A percentile compares a stretch with the other conserved stretches of the same genome.
Evolutionary conservation across 169 alveolate species (phyloP).

Genomic region (Eimeria maxima): DNA sequence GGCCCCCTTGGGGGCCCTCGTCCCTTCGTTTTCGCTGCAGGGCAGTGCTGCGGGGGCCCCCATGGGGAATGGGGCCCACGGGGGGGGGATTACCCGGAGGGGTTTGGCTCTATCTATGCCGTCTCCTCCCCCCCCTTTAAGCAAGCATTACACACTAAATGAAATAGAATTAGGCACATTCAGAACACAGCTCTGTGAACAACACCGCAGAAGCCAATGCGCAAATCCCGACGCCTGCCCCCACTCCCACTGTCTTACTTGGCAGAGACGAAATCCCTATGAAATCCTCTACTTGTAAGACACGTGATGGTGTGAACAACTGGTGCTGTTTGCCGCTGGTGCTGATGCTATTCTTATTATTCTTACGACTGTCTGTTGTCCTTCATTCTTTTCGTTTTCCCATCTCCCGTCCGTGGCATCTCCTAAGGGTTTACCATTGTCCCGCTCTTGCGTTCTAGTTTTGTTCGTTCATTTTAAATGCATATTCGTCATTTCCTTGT

Average conservation of each 20-base stretch:
- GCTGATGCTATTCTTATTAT: background rate
- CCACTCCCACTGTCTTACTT: slow-evolving; percentile 93
- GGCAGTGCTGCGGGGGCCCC: slow-evolving; percentile 15
- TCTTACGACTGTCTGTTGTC: background rate
- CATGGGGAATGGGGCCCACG: background rate
- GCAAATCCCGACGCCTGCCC: slow-evolving; percentile 92
- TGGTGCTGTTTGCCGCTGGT: background rate
- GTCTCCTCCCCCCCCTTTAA: slow-evolving; percentile 54
- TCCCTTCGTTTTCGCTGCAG: background rate
- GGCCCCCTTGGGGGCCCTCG: slow-evolving; percentile 23
- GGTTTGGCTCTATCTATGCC: background rate
- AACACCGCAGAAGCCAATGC: slow-evolving; percentile 90
- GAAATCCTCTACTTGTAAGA: slow-evolving; percentile 86
- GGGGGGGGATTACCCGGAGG: background rate
- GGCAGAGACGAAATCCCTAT: slow-evolving; percentile 94
- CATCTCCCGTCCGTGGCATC: background rate
- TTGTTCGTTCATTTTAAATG: too few relatives aligned
- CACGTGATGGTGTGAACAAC: background rate
- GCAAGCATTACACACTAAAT: slow-evolving; percentile 64
- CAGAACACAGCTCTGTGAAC: slow-evolving; percentile 91
- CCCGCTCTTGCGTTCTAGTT: too few relatives aligned
- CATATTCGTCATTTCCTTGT: too few relatives aligned
- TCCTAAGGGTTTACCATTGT: too few relatives aligned
- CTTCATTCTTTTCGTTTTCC: background rate
- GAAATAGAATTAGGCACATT: slow-evolving; percentile 90